Base-by-base conservation (phyloP, 148 eudicot genomes). In the Rhododendron molle region DNA sequence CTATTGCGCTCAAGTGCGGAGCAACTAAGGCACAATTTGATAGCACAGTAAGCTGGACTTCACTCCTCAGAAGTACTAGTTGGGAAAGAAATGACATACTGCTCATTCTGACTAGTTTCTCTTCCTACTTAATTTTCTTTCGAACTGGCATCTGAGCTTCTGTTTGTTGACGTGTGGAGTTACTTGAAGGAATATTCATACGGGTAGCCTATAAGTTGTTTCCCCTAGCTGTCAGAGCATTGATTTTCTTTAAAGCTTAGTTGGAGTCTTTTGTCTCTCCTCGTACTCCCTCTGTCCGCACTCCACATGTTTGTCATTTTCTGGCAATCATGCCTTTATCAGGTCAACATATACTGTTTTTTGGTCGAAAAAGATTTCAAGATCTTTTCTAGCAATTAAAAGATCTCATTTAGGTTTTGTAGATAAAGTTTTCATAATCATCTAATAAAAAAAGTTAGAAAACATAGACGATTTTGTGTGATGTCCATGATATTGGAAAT, bases 11-110 rank as follows among this genome's bases (percentile, higher is more conserved):
- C 81, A 95, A 97, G 90, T 97, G 98, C 90, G 98, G 98, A 87
- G 99, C 99, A 85, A 97, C 99, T 26, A 97, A 97, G 91, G 95
- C 94, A 81, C 98, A 94, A 62, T 97, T 97, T 86, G 99, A 97
- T 85, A 94, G 95, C 89, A 97, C 96, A 88, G 98, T 97, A 78
- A 92, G 94, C 74, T 20, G 36, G 82, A 72, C 32, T 81, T 84
- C 15, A 85, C 46, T 85, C 46, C 78, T 80, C 54, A n/a, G 23
- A 60, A n/a, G n/a, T n/a, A 16, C 6, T 77, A 12, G 23, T 46
- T 46, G 26, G 71, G 6, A 30, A 14, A 4, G 58, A 40, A 82
- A 62, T 58, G 47, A 60, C 38, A 20, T 15, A 20, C 10, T 28
- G 23, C 44, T 81, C 32, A 73, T 72, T 72, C 0, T 23, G 32